Percentiles rank a stretch among this genome's conserved stretches.
Conservation (phyloP, 306 rosid genomes). For the Prunus campanulata region DNA sequence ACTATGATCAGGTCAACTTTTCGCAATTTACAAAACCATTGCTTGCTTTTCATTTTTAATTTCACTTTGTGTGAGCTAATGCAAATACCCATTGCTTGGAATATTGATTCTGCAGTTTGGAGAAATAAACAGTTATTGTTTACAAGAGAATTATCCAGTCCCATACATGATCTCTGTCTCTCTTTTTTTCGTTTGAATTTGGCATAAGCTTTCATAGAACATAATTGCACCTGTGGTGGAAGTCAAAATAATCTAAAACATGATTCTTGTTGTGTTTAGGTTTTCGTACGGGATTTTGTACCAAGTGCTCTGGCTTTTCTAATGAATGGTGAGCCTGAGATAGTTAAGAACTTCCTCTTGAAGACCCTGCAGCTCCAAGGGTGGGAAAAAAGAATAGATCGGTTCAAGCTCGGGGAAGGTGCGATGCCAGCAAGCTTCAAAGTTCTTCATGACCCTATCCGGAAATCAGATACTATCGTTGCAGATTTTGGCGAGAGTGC, state of each 20-base stretch:
- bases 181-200: neutral
- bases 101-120: neutral
- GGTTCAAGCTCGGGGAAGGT: constrained; percentile 95
- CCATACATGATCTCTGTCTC: neutral
- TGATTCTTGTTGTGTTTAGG: constrained; percentile 36
- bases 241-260: neutral
- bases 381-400: constrained; percentile 86
- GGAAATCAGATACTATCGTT: constrained; percentile 70
- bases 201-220: neutral
- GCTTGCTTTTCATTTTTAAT: neutral
- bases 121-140: neutral
- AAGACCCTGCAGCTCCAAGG: constrained; percentile 88
- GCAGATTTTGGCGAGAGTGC: constrained; percentile 98
- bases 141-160: neutral
- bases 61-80: neutral
- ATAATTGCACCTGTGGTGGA: neutral
- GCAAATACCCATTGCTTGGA: neutral
- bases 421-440: constrained; percentile 96
- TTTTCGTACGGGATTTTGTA: constrained; percentile 88
- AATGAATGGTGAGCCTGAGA: constrained; percentile 94
- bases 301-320: constrained; percentile 90
- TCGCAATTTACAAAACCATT: neutral
- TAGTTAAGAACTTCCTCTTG: constrained; percentile 76
- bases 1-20: constrained; percentile 74
- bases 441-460: constrained; percentile 75